Percentiles rank a stretch among this genome's conserved stretches.
These are phyloP conservation scores for Pseudozyma sp. DNA, from an alignment of 1,284 basidiomycete genomes.

Conservation along the genomic window DNA sequence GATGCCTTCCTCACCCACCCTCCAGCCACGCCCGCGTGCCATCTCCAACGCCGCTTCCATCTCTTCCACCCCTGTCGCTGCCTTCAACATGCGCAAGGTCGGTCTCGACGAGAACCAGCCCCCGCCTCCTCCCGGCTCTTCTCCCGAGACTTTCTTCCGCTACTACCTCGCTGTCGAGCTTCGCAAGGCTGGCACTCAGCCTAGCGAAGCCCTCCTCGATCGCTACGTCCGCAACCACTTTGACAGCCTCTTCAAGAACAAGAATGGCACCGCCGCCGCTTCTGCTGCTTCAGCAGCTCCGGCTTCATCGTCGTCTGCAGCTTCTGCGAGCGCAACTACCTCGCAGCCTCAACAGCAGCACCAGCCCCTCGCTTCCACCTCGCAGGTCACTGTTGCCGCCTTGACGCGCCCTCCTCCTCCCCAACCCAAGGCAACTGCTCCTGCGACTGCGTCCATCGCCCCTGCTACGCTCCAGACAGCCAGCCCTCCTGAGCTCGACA, in stretches of 20 bases:
- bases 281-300: slow-evolving; percentile 1
- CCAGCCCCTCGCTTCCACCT: slow-evolving; percentile 23
- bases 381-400: slow-evolving; percentile 40
- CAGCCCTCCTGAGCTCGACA: slow-evolving; percentile 42
- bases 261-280: slow-evolving; percentile 5
- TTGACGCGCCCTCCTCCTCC: slow-evolving; percentile 27
- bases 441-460: neutral
- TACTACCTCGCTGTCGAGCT: slow-evolving; percentile 65
- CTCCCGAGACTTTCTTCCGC: slow-evolving; percentile 56
- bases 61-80: slow-evolving; percentile 4
- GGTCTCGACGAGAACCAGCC: slow-evolving; percentile 56
- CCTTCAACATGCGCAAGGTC: slow-evolving; percentile 53
- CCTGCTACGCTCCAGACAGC: slow-evolving; percentile 1
- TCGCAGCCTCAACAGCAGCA: neutral
- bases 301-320: neutral
- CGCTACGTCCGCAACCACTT: slow-evolving; percentile 64
- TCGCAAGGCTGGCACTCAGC: slow-evolving; percentile 56
- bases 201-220: slow-evolving; percentile 59
- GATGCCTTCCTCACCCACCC: slow-evolving; percentile 43
- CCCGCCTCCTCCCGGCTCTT: slow-evolving; percentile 52
- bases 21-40: slow-evolving; percentile 34
- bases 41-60: slow-evolving; percentile 14
- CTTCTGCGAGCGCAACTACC: slow-evolving; percentile 1
- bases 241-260: slow-evolving; percentile 56
- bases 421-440: slow-evolving; percentile 18